phyloP scores from a whole-genome alignment of 225 moss, liverwort and hornwort genomes.

The Physcomitrium patens region DNA sequence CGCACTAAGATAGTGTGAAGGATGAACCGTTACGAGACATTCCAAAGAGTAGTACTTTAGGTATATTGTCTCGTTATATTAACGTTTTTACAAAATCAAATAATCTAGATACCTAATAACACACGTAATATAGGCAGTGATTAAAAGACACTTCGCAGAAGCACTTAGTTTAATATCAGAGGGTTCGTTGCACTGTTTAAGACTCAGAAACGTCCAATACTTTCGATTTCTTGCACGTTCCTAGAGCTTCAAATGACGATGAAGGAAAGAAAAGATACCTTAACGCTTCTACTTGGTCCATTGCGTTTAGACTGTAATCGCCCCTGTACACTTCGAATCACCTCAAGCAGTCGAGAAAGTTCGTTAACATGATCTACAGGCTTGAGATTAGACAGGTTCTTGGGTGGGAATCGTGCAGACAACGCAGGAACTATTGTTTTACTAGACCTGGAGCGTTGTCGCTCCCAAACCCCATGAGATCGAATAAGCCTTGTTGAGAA shows the following conservation, averaged over 20 bases:
- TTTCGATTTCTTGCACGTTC: not conserved
- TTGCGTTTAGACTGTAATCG: constrained; percentile 80
- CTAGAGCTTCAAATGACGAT: constrained; percentile 17
- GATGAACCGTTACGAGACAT: constrained; percentile 1
- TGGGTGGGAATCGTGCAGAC: constrained; percentile 45
- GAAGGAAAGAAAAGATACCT: constrained; percentile 44
- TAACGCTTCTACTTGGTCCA: constrained; percentile 69
- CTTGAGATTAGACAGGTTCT: constrained; percentile 32
- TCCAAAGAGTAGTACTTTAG: constrained; percentile 4
- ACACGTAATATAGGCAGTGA: not conserved
- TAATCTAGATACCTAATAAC: not conserved
- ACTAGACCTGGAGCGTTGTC: constrained; percentile 26
- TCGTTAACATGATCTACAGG: constrained; percentile 67
- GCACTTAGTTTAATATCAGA: not conserved
- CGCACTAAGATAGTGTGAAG: not conserved
- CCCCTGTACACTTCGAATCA: constrained; percentile 86
- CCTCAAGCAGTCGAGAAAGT: constrained; percentile 89
- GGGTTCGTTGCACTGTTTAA: not conserved
- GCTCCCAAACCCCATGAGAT: constrained; percentile 68
- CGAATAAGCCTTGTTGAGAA: constrained; percentile 92
- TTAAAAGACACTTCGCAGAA: constrained; percentile 5
- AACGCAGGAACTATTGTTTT: constrained; percentile 26
- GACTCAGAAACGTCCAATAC: constrained; percentile 4
- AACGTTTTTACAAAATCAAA: constrained; percentile 9
- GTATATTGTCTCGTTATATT: constrained; percentile 7